Evolutionary conservation across 805 yeast species (phyloP), one percentile per base, ranked within the genome.

Genomic region (Metschnikowia similis): DNA sequence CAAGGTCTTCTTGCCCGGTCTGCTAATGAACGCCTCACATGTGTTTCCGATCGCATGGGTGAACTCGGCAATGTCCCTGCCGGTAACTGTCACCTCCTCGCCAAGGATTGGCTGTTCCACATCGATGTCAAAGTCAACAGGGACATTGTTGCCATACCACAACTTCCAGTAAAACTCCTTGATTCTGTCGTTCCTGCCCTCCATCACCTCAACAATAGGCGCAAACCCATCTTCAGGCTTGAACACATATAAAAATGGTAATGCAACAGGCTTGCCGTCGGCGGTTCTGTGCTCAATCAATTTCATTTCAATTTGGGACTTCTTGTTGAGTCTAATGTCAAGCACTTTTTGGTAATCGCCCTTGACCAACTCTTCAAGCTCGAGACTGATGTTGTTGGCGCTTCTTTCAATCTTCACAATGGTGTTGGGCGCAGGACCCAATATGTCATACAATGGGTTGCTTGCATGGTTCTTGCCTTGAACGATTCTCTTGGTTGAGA

Each of bases 11-110:
- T 88, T 86, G 56, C 91, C 94, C 45, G 88, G 81, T 76, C 96
- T 84, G 51, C 85, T 80, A 59, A 91, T 96, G 62, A 90, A 94
- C 54, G 95, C 96, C 74, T 94, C 98, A 70, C 96, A 90, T 58
- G 87, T 86, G 81, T 94, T 94, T 59, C 97, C 97, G 66, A 94
- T 89, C 53, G 97, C 97, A 62, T 91, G 97, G 32, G 96, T 91
- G 69, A 94, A 89, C 70, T 91, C 96, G 54, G 90, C 80, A 66
- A 94, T 87, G 56, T 83, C 88, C 68, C 84, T 79, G 47, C 84
- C 83, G 47, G 87, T 82, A 54, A 94, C 84, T 31, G 80, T 79
- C 52, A 82, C 76, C 39, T 81, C 75, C 14, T 76, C 84, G 65
- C 96, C 96, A 48, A 80, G 75, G 63, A 94, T 85, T 41, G 80